A percentile compares a stretch with the other conserved stretches of the same genome.
Evolutionary conservation across 495 filamentous ascomycete species (phyloP).

Genomic region (Delitschia confertaspora): DNA sequence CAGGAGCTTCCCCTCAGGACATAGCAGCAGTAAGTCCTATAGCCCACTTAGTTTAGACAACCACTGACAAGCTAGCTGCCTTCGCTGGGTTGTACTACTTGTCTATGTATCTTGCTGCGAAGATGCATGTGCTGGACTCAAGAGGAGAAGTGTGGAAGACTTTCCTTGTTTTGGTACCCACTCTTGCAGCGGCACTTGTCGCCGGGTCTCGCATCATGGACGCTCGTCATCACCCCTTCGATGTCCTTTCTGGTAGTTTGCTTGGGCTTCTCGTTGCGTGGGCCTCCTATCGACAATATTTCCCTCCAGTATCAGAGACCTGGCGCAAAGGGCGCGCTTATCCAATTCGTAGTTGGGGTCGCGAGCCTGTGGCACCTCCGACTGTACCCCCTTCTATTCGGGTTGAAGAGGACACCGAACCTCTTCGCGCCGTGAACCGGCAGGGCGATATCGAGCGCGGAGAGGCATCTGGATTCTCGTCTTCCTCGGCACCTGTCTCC

Average conservation of each 20-base stretch:
- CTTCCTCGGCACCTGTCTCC: slow-evolving; percentile 9
- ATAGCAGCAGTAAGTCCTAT: slow-evolving; percentile 46
- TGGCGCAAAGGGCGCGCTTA: slow-evolving; percentile 55
- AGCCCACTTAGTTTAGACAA: not conserved
- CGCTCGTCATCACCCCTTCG: slow-evolving; percentile 81
- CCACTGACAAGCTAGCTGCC: slow-evolving; percentile 37
- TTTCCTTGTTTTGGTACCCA: slow-evolving; percentile 54
- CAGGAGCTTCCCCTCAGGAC: slow-evolving; percentile 63
- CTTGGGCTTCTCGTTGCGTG: slow-evolving; percentile 34
- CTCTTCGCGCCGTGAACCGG: slow-evolving; percentile 9
- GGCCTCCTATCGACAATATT: slow-evolving; percentile 33
- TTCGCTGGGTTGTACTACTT: slow-evolving; percentile 78
- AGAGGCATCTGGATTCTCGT: slow-evolving; percentile 12
- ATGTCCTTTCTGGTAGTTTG: slow-evolving; percentile 63
- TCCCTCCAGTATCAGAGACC: slow-evolving; percentile 45
- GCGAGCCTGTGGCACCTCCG: slow-evolving; percentile 17
- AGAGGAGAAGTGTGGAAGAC: slow-evolving; percentile 69
- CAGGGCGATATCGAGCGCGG: slow-evolving; percentile 20
- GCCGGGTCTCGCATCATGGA: slow-evolving; percentile 59
- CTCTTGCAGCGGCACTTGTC: slow-evolving; percentile 46
- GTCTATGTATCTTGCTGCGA: slow-evolving; percentile 52
- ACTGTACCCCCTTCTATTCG: slow-evolving; percentile 1
- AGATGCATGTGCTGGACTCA: slow-evolving; percentile 53
- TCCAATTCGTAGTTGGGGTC: slow-evolving; percentile 53
- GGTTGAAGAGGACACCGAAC: slow-evolving; percentile 18